These are phyloP conservation scores for Aspergillus sp. DNA, from an alignment of 2,329 filamentous ascomycete genomes.

Conservation along the genomic window DNA sequence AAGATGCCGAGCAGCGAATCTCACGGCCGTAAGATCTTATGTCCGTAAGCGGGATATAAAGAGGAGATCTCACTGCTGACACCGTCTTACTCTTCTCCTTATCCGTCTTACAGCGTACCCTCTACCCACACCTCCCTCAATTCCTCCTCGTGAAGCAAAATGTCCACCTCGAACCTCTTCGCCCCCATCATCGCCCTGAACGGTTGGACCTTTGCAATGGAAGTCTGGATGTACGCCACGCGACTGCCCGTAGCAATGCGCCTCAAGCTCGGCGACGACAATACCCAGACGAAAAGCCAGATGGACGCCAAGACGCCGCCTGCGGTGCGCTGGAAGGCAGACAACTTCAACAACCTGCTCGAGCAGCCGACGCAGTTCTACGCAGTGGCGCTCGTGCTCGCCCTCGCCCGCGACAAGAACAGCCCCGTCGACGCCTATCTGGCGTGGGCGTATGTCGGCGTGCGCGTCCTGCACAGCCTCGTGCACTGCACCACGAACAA, in stretches of 20 bases:
- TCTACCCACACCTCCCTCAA: neutral
- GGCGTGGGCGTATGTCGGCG: constrained; percentile 45
- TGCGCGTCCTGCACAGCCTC: constrained; percentile 41
- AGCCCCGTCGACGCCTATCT: constrained; percentile 28
- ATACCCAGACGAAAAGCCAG: constrained; percentile 22
- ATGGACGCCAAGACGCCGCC: constrained; percentile 26
- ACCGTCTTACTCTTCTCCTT: no score
- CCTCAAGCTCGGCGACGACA: constrained; percentile 9
- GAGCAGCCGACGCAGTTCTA: constrained; percentile 50
- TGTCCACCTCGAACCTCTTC: constrained; percentile 21
- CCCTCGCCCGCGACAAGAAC: constrained; percentile 20
- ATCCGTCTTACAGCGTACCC: no score
- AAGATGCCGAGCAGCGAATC: no score
- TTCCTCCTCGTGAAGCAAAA: neutral
- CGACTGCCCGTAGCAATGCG: constrained; percentile 37
- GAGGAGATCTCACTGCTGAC: no score
- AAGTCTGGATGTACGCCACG: constrained; percentile 42
- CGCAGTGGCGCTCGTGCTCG: constrained; percentile 37
- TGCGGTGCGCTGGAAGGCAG: constrained; percentile 35
- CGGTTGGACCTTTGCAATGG: constrained; percentile 43
- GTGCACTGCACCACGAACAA: constrained; percentile 39
- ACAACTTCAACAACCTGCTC: constrained; percentile 46
- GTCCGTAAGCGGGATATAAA: no score
- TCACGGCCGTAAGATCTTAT: no score
- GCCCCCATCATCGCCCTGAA: constrained; percentile 34